phyloP scores from a whole-genome alignment of 1,139 yeast species.

The Ogataea hybrid region DNA sequence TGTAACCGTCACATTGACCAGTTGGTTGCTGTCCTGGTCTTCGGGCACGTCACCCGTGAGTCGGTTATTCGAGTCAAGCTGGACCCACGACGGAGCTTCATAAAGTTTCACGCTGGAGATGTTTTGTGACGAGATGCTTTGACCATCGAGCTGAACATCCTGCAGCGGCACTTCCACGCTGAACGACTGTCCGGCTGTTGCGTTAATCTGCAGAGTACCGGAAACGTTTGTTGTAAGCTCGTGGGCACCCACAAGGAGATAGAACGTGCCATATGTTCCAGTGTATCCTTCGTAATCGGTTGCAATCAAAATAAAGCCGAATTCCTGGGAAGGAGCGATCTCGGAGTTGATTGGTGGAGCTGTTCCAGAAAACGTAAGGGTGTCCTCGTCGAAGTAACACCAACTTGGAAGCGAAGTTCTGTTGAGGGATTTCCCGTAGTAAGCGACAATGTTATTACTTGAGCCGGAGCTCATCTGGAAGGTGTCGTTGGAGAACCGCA shows the following conservation, averaged over 20 bases:
- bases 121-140: conserved; percentile 44
- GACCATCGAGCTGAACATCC: conserved; percentile 60
- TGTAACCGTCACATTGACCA: conserved; percentile 54
- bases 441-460: conserved; percentile 52
- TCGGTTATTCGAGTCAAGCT: conserved; percentile 41
- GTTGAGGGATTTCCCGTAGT: conserved; percentile 79
- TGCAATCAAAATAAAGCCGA: conserved; percentile 73
- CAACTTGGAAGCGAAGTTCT: conserved; percentile 90
- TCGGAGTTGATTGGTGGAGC: conserved; percentile 84
- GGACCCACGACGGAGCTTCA: conserved; percentile 61
- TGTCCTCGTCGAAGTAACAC: conserved; percentile 64
- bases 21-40: conserved; percentile 36
- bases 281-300: conserved; percentile 76
- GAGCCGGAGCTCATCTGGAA: conserved; percentile 49
- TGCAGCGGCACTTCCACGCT: conserved; percentile 58
- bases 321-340: conserved; percentile 82
- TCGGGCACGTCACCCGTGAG: conserved; percentile 63
- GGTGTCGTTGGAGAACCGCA: conserved; percentile 58
- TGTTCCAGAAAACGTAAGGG: conserved; percentile 74
- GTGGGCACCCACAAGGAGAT: conserved; percentile 84
- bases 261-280: conserved; percentile 68
- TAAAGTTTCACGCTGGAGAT: conserved; percentile 50
- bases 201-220: conserved; percentile 55
- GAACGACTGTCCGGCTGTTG: conserved; percentile 59
- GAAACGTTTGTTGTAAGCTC: conserved; percentile 63